Conservation (phyloP, 2,329 filamentous ascomycete genomes). For the Colletotrichum lupini region DNA sequence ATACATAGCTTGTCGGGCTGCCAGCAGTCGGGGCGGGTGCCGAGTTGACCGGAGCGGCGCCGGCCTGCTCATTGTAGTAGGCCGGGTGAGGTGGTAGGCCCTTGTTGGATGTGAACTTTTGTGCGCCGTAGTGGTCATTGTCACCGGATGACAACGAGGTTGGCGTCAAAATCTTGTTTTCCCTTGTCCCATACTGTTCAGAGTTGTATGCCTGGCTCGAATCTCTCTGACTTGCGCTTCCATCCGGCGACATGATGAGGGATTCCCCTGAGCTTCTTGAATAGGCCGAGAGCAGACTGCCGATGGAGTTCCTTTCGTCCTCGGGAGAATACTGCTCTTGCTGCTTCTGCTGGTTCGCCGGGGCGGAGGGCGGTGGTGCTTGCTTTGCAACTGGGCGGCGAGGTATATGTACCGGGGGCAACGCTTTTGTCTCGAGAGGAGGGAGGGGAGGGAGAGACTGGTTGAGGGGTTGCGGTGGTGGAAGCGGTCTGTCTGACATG, state of each 20-base stretch:
- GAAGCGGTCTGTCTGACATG: slow-evolving; percentile 37
- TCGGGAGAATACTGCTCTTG: slow-evolving; percentile 46
- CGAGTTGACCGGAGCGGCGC: slow-evolving; percentile 18
- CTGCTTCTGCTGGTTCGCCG: background rate
- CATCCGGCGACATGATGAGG: slow-evolving; percentile 54
- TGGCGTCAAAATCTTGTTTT: slow-evolving; percentile 14
- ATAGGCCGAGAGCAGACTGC: slow-evolving; percentile 67
- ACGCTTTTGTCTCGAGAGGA: slow-evolving; percentile 38
- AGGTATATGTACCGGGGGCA: slow-evolving; percentile 21
- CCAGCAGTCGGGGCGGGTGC: slow-evolving; percentile 3
- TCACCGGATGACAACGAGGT: slow-evolving; percentile 17
- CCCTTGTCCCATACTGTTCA: slow-evolving; percentile 29
- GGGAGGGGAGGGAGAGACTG: slow-evolving; percentile 44
- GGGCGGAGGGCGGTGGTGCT: background rate
- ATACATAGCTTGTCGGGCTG: slow-evolving; percentile 37
- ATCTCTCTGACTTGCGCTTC: slow-evolving; percentile 42
- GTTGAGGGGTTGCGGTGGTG: slow-evolving; percentile 40
- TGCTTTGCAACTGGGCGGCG: slow-evolving; percentile 31
- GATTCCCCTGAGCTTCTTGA: slow-evolving; percentile 59
- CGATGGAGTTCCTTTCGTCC: slow-evolving; percentile 55
- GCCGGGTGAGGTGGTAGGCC: slow-evolving; percentile 31
- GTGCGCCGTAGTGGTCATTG: slow-evolving; percentile 25
- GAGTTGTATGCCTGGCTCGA: slow-evolving; percentile 38
- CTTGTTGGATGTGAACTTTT: slow-evolving; percentile 28
- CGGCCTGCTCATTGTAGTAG: slow-evolving; percentile 1